phyloP scores from a whole-genome alignment of 805 yeast species.

The Nakazawaea laoshanensis region DNA sequence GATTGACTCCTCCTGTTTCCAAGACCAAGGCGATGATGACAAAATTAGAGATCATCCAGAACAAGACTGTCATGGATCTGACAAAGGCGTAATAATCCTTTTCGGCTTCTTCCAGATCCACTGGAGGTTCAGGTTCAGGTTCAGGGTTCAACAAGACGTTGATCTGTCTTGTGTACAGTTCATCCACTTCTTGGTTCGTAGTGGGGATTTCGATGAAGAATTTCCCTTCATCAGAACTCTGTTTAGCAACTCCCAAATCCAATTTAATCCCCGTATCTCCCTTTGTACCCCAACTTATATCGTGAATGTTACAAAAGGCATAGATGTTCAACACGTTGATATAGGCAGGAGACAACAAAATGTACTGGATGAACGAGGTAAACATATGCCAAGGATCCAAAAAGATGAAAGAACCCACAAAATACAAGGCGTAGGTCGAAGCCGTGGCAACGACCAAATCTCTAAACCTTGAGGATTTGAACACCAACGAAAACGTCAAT shows the following conservation, averaged over 20 bases:
- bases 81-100: constrained; percentile 85
- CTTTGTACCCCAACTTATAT: constrained; percentile 96
- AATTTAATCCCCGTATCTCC: constrained; percentile 58
- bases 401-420: constrained; percentile 69
- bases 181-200: constrained; percentile 67
- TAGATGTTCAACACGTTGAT: constrained; percentile 87
- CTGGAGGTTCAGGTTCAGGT: constrained; percentile 12
- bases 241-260: constrained; percentile 80
- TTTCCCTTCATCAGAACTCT: constrained; percentile 50
- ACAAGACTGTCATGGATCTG: constrained; percentile 79
- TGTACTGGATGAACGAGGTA: constrained; percentile 78
- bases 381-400: constrained; percentile 92
- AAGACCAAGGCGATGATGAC: constrained; percentile 75
- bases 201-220: constrained; percentile 58
- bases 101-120: constrained; percentile 38
- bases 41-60: constrained; percentile 86
- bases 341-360: constrained; percentile 80
- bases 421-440: constrained; percentile 77
- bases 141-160: constrained; percentile 39
- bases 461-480: constrained; percentile 67
- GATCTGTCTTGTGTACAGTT: constrained; percentile 57
- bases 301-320: constrained; percentile 94
- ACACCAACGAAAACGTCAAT: constrained; percentile 35
- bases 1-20: constrained; percentile 71
- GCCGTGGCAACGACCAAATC: constrained; percentile 81